Percentiles rank a stretch among this genome's conserved stretches.
These are phyloP conservation scores for Hypoxylon perforatum DNA, from an alignment of 495 filamentous ascomycete species.

Conservation along the genomic window DNA sequence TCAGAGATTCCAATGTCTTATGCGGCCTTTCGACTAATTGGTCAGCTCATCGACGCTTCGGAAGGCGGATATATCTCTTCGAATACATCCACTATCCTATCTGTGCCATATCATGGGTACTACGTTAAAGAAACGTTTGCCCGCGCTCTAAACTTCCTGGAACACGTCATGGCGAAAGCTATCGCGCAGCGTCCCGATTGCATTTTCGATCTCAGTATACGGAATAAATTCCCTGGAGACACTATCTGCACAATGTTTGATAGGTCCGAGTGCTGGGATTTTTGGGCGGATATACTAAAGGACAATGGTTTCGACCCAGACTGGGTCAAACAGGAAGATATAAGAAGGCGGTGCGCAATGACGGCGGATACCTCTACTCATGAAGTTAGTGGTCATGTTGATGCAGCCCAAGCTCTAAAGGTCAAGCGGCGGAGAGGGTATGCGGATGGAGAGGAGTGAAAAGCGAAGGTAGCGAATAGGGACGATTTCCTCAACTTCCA, in stretches of 20 bases:
- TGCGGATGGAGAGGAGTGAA: neutral
- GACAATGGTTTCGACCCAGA: neutral
- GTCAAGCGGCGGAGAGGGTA: neutral
- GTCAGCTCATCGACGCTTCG: neutral
- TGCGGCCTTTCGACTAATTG: neutral
- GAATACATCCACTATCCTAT: neutral
- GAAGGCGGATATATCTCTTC: neutral
- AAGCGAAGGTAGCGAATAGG: too few species aligned
- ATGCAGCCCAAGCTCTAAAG: neutral
- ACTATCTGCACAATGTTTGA: neutral
- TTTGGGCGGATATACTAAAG: neutral
- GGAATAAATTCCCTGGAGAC: neutral
- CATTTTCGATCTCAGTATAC: neutral
- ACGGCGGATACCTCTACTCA: neutral
- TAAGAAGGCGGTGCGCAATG: neutral
- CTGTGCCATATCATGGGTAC: neutral
- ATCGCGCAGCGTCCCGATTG: neutral
- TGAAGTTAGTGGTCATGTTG: neutral
- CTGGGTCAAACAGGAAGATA: neutral
- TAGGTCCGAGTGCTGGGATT: neutral
- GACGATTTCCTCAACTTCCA: neutral
- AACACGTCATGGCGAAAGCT: neutral
- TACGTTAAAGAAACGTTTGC: neutral
- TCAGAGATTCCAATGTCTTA: neutral
- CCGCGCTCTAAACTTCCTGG: neutral